Evolutionary conservation across 352 stramenopile genomes (phyloP), one percentile per base, ranked within the genome.

Genomic region (Globisporangium paroecandrum): DNA sequence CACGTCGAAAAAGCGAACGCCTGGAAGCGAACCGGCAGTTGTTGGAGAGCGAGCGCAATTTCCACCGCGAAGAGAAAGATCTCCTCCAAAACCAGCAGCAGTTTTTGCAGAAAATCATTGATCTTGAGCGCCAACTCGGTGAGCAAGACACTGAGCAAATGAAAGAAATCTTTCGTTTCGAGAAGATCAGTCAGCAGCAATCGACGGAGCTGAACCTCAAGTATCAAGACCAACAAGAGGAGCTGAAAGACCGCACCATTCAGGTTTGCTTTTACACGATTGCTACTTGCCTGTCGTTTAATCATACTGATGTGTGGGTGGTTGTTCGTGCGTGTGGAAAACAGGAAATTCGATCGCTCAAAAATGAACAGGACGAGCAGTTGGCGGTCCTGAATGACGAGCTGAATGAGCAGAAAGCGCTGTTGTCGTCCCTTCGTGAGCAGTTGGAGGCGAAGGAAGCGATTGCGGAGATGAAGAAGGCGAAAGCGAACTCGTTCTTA

Each of bases 71-170:
- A 76, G 83, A 91, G 66, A 85, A 85, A 29, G 76, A 70, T 7
- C 72, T 93, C n/a, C 58, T 93, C 8, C 71, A 87, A 64, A 73
- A 75, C 1, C 85, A 91, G 59, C 85, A 91, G 54, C 57, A 88
- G 36, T 64, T 86, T 49, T 58, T 90, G n/a, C 64, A 89, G 55
- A 85, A 85, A 22, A 77, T 90, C 0, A 76, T 91, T 9, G 82
- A 87, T 20, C 66, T 93, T 9, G 85, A 91, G 49, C 79, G 75
- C 1, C 73, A 87, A 57, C 71, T 91, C 0, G 82, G 85, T 41
- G 81, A 91, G 27, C 77, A 85, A 62, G 81, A 90, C 43, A 81
- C 83, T 18, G 74, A 81, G 4, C 81, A 93, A 6, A 85, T 90
- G 78, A 77, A 77, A 56, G 83, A 90, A 47, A 67, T 87, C 1